Evolutionary conservation across 2,329 filamentous ascomycete genomes (phyloP), one percentile per base, ranked within the genome.

Genomic region (Cucurbitaria berberidis): DNA sequence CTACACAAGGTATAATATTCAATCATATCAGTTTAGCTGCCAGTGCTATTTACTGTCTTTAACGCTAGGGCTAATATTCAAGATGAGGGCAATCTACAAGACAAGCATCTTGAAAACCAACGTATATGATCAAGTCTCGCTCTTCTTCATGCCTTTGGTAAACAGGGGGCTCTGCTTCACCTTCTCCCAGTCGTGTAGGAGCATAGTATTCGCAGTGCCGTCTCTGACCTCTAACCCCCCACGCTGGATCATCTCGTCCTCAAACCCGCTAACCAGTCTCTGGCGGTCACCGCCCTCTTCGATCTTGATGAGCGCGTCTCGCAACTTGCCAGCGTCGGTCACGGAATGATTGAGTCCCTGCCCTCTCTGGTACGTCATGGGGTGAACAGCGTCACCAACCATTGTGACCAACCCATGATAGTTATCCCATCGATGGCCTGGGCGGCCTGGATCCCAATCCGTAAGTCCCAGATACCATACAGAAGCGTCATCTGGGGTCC

Each of bases 271-370:
- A 18, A 82, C 72, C 1, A 68, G 53, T 10, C 68, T 62, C 19
- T 53, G 61, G 49, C 70, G 62, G 22, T 66, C 48, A 11, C 48
- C 57, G 2, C 68, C 62, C 5, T 64, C 49, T n/a, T 55, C 32
- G 7, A 73, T 59, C 32, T 60, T 56, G 10, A 69, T 39, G 16
- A 77, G 55, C 1, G 68, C 62, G 57, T 73, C 65, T 34, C 75
- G 66, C 8, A 81, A 54, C 50, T 76, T 74, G 1, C 68, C 72
- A 4, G 74, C 77, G 53, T 82, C 80, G 1, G 73, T 73, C 9
- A 81, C 67, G 2, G 75, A 74, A 52, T 81, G 79, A 54, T 81
- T 82, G n/a, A 81, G 70, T 0, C 78, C 79, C 61, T 82, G 79
- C 0, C 79, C 80, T 19, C 80, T 74, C 60, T 82, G 74, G 42